Conservation (phyloP, 1,284 basidiomycete species). For the Papiliotrema flavescens region DNA sequence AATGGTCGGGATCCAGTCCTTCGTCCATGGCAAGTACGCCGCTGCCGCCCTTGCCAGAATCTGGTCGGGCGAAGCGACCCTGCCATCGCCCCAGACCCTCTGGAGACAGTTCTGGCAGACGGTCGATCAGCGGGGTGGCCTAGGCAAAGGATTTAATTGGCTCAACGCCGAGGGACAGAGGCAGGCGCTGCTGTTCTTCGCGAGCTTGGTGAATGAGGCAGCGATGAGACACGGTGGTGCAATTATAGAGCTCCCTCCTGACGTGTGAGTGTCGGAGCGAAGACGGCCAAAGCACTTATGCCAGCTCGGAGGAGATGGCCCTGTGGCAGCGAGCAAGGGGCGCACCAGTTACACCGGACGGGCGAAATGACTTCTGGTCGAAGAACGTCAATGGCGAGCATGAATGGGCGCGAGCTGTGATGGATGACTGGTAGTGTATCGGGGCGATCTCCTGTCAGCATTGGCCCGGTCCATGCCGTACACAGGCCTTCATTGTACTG, state of each 20-base stretch:
- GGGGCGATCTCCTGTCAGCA: no score
- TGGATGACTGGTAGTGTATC: conserved; percentile 8
- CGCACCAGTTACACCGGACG: conserved; percentile 2
- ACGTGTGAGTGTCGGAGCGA: no score
- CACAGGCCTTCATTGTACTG: no score
- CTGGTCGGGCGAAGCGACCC: conserved; percentile 9
- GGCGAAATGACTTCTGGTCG: conserved; percentile 10
- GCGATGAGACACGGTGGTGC: conserved; percentile 7
- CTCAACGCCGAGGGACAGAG: conserved; percentile 5
- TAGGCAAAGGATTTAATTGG: conserved; percentile 13
- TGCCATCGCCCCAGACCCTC: conserved; percentile 2
- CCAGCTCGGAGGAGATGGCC: conserved; percentile 8
- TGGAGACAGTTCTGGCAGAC: conserved; percentile 10
- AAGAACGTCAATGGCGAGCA: neutral
- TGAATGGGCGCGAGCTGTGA: neutral
- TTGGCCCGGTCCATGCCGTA: no score
- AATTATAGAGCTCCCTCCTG: neutral
- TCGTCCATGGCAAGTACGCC: conserved; percentile 12
- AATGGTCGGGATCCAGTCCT: conserved; percentile 15
- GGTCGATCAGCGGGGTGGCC: conserved; percentile 11
- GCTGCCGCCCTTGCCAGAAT: conserved; percentile 10
- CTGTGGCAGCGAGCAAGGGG: conserved; percentile 10
- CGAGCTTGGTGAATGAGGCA: conserved; percentile 9
- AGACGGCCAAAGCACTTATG: conserved; percentile 3
- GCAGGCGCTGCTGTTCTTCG: conserved; percentile 4